phyloP scores from a whole-genome alignment of 352 stramenopile species.

The Phytopythium ostracodes region DNA sequence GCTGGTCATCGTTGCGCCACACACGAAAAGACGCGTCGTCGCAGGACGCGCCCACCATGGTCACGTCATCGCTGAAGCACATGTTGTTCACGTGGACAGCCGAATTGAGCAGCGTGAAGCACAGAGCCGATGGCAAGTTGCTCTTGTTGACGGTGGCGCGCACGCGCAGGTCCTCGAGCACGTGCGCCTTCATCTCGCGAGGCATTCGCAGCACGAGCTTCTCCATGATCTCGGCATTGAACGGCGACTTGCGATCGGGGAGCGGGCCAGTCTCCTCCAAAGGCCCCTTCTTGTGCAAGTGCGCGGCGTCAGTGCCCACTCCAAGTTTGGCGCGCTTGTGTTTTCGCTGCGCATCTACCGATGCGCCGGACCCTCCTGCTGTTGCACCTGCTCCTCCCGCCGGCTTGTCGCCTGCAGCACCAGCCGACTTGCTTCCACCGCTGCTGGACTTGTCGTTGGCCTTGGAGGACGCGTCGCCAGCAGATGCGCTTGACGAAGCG shows the following conservation, averaged over 20 bases:
- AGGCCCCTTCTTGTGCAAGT: conserved; percentile 43
- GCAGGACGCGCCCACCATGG: conserved; percentile 67
- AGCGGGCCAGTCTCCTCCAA: conserved; percentile 56
- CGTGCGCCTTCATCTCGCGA: conserved; percentile 55
- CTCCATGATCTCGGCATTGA: conserved; percentile 71
- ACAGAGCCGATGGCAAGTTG: conserved; percentile 59
- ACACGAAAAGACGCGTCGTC: conserved; percentile 76
- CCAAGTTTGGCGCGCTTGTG: conserved; percentile 45
- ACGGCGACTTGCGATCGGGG: conserved; percentile 63
- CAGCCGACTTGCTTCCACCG: background rate
- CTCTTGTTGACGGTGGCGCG: conserved; percentile 49
- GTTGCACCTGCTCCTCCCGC: conserved; percentile 8
- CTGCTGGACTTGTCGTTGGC: background rate
- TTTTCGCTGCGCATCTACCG: conserved; percentile 46
- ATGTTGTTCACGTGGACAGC: conserved; percentile 78
- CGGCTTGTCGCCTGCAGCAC: conserved; percentile 12
- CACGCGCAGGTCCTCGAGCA: conserved; percentile 58
- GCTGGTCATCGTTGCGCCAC: conserved; percentile 79
- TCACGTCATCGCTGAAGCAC: conserved; percentile 75
- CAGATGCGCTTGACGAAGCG: conserved; percentile 8
- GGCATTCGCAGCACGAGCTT: conserved; percentile 76
- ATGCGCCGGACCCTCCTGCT: background rate
- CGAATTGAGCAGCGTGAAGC: conserved; percentile 80
- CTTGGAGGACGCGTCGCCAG: conserved; percentile 18
- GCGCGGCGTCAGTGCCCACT: background rate